Evolutionary conservation across 2,329 filamentous ascomycete species (phyloP), one percentile per base, ranked within the genome.

Genomic region (Escovopsis sp.): DNA sequence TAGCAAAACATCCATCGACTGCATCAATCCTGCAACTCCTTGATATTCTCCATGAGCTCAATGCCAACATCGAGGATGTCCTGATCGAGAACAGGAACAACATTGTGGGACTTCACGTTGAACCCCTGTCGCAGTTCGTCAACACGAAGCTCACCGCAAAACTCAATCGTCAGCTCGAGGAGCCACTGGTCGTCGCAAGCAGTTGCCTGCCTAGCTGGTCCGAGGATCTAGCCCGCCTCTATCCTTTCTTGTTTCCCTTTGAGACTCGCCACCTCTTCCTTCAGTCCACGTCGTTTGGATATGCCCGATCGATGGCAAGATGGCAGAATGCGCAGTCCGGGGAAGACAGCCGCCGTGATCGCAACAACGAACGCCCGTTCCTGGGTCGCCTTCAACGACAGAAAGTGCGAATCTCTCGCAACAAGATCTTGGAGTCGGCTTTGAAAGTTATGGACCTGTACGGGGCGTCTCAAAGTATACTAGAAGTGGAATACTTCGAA

Each of bases 361-460:
- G 87, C 37, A 81, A 86, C 38, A 89, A 96, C 50, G 88, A 96
- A 47, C 75, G 88, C 11, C 87, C 88, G 2, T 94, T 93, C 70
- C 68, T 96, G 3, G 91, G 91, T 12, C 76, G 89, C 35, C 72
- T 95, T 1, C 91, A 96, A 58, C 79, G 91, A 43, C 91, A 98
- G 56, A 98, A 98, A 61, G 89, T 98, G n/a, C 81, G 91, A 36
- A 96, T 98, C 46, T 94, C 89, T 5, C 78, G 91, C 35, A 78
- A 77, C n/a, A 87, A 93, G 53, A 95, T 98, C 37, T 70, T 98
- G 7, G 91, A 98, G 58, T 96, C 91, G 12, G 91, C 91, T 0
- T 71, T 96, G 59, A 98, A 98, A 62, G 91, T 98, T 27, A 96
- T 98, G 89, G 89, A 98, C 52, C 74, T 96, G 3, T 98, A 98